Base-by-base conservation (phyloP, 2,329 filamentous ascomycete genomes). In the Bretziella fagacearum region DNA sequence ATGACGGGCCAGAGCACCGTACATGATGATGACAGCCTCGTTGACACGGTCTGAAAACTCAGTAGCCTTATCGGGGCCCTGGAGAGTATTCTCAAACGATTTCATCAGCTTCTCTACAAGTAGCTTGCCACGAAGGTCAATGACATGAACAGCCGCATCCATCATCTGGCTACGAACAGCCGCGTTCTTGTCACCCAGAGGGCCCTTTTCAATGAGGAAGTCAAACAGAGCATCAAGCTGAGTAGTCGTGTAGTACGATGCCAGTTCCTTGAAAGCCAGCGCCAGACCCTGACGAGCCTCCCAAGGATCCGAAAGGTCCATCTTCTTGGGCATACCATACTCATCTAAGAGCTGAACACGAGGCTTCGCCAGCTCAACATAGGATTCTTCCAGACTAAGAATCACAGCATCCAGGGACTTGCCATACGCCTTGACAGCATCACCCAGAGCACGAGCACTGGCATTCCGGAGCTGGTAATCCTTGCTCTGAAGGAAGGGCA, bases 11-110 rank as follows among this genome's bases (percentile, higher is more conserved):
- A 98, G 67, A 44, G 93, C 89, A 59, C 91, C 91, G 56, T 98
- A 98, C 60, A 98, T 81, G 55, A 98, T 91, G 55, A 98, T 87
- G 45, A 98, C 87, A 15, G 93, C 91, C 63, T 98, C 91, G 55
- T 95, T 95, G 53, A 96, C 82, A 51, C 85, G 76, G 61, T 98
- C 93, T 15, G 84, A 79, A 46, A 80, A 76, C 54, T 87, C 77
- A 1, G 80, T 86, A 49, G 78, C 81, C 58, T 81, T 84, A 60
- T 91, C 84, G 2, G 86, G 82, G 2, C 77, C 79, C 58, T 89
- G 86, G n/a, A 98, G 69, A 0, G 84, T 86, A 20, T 71, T 73
- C 61, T 98, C 91, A 57, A 96, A 93, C 11, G 89, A 78, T 56
- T 81, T 76, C 87, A 98, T 98, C 47, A 98, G 67, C 54, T 81